Evolutionary conservation across 2,329 filamentous ascomycete species (phyloP), one percentile per base, ranked within the genome.

Genomic region (Paracoccidioides lutzii): DNA sequence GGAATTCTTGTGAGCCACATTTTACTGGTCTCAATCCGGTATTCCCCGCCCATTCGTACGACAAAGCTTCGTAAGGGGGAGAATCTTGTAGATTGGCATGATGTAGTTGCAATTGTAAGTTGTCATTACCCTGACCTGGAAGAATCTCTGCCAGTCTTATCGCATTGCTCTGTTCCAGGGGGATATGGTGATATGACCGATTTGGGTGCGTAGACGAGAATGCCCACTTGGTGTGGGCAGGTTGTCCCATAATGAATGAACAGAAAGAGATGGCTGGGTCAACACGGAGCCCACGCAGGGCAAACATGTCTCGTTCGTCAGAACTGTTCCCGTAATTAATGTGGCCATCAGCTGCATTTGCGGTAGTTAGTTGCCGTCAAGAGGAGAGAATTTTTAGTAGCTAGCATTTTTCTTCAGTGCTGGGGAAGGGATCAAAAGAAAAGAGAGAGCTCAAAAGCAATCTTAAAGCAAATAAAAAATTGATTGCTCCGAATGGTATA

Each of bases 41-140:
- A n/a, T 55, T 50, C 14, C 46, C 32, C 3, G 52, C 43, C 38
- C 51, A 59, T 14, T 52, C 42, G 52, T 57, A 59, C 14, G 55
- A 59, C 28, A 57, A 12, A 15, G 55, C 42, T 48, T 55, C 55
- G 15, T 56, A 58, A 10, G 51, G n/a, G 9, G 44, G 44, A 37
- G 37, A 4, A 2, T 41, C 38, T 9, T 48, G 32, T n/a, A 54
- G 35, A 12, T 30, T 54, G 15, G 43, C 49, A 48, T 49, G 53
- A 9, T 54, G 53, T 15, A 54, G 5, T 6, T 54, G 12, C 15
- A 54, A 33, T 12, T 12, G 12, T 40, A 54, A 43, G 22, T n/a
- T 37, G 35, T 54, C 53, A 14, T 35, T 38, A 28, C 33, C 9
- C 15, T 41, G 33, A n/a, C 53, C 53, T 28, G 43, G 53, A 1